phyloP scores from a whole-genome alignment of 1,284 basidiomycete genomes.

The Malassezia japonica region DNA sequence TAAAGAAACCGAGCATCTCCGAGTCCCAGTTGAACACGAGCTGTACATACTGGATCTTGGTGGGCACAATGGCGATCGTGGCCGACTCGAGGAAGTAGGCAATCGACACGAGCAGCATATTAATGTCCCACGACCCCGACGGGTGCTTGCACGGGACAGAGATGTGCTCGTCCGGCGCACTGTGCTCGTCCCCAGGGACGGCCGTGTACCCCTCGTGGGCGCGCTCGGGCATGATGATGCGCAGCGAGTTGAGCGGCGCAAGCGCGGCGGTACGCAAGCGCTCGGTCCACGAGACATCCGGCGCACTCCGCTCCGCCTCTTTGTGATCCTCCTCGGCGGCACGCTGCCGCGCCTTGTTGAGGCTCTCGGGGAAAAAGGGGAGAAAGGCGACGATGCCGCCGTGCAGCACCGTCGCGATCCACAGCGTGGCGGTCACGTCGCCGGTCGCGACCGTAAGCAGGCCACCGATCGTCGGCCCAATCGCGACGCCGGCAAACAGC shows the following conservation, averaged over 20 bases:
- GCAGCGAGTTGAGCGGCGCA: conserved; percentile 10
- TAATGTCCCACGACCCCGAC: conserved; percentile 26
- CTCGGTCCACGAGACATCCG: not conserved
- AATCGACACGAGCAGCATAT: conserved; percentile 35
- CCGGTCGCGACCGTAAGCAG: conserved; percentile 31
- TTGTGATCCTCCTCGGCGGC: not conserved
- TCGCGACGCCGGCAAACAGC: conserved; percentile 32
- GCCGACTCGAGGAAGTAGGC: conserved; percentile 37
- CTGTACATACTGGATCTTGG: conserved; percentile 43
- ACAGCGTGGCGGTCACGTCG: conserved; percentile 27
- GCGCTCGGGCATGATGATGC: not conserved
- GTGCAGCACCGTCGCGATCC: conserved; percentile 27
- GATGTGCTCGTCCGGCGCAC: conserved; percentile 19
- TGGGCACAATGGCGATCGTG: conserved; percentile 35
- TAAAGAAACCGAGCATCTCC: conserved; percentile 32
- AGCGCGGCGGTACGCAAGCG: not conserved
- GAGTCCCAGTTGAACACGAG: conserved; percentile 39
- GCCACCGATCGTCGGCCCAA: conserved; percentile 43
- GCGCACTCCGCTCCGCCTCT: not conserved
- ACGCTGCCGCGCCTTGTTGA: not conserved
- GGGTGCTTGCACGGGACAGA: conserved; percentile 28
- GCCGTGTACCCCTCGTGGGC: conserved; percentile 21
- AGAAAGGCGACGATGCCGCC: conserved; percentile 25
- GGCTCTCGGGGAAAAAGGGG: conserved; percentile 39
- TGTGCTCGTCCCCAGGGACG: conserved; percentile 7